A percentile compares a stretch with the other conserved stretches of the same genome.
phyloP scores from a whole-genome alignment of 495 filamentous ascomycete species.

The Penicillium goetzii region DNA sequence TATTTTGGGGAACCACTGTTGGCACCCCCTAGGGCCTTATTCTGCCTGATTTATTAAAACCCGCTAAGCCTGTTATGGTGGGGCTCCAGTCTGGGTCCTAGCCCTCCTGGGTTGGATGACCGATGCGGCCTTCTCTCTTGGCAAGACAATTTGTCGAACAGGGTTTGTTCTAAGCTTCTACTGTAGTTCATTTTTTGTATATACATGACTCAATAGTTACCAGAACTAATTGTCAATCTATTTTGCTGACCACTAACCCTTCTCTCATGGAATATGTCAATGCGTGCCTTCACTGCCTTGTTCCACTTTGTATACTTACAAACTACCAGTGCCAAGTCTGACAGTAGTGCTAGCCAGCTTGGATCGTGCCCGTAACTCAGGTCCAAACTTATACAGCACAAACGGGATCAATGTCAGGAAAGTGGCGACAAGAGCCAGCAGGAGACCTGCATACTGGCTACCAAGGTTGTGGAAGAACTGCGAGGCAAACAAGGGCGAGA shows the following conservation, averaged over 20 bases:
- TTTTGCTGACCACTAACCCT: not conserved
- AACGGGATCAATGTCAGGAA: constrained; percentile 48
- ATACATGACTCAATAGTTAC: not conserved
- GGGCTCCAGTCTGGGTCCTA: too few species aligned
- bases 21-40: too few species aligned
- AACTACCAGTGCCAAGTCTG: constrained; percentile 13
- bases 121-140: too few species aligned
- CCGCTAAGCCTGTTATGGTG: too few species aligned
- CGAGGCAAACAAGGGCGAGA: constrained; percentile 53
- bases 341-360: constrained; percentile 34
- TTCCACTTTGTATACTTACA: not conserved
- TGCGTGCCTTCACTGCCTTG: not conserved
- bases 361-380: constrained; percentile 41
- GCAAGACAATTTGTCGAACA: too few species aligned
- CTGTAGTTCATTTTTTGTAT: not conserved
- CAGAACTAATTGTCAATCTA: not conserved
- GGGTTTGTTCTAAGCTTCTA: too few species aligned
- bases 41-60: too few species aligned
- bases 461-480: constrained; percentile 52
- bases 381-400: constrained; percentile 47
- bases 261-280: not conserved
- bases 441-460: constrained; percentile 49
- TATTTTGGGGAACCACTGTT: too few species aligned
- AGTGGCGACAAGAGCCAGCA: constrained; percentile 46
- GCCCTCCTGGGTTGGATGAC: too few species aligned